phyloP scores from a whole-genome alignment of 768 basidiomycete genomes.

The Ephemerocybe angulata region DNA sequence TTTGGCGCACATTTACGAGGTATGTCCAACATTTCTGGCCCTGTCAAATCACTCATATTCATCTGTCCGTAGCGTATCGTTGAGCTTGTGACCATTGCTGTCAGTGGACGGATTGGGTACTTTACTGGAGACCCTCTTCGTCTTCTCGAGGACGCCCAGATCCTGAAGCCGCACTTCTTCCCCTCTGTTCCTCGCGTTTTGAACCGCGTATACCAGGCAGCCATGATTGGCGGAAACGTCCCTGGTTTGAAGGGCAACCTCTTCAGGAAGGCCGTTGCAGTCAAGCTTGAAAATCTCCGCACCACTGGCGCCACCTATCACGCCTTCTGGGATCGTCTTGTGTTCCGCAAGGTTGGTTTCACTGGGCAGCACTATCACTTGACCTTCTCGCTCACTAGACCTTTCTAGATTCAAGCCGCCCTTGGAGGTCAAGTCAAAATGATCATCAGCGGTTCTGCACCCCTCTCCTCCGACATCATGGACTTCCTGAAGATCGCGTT shows the following conservation, averaged over 20 bases:
- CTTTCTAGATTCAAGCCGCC: constrained; percentile 70
- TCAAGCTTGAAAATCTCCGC: constrained; percentile 69
- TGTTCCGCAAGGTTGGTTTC: constrained; percentile 82
- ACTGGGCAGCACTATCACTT: neutral
- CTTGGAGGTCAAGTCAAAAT: constrained; percentile 75
- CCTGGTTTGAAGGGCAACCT: constrained; percentile 80
- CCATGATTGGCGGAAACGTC: constrained; percentile 65
- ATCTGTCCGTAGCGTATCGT: constrained; percentile 56
- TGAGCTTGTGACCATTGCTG: constrained; percentile 53
- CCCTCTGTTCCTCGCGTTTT: constrained; percentile 85
- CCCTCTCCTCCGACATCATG: constrained; percentile 79
- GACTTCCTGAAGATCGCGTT: constrained; percentile 89
- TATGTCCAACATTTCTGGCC: constrained; percentile 23
- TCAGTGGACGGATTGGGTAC: constrained; percentile 76
- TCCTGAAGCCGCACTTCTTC: constrained; percentile 80
- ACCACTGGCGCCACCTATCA: constrained; percentile 71
- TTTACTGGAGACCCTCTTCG: constrained; percentile 84
- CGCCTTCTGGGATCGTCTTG: constrained; percentile 81
- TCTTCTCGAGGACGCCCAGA: constrained; percentile 86
- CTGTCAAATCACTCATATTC: no score
- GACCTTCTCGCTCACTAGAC: neutral
- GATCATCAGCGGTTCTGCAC: constrained; percentile 84
- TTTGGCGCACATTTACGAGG: constrained; percentile 87
- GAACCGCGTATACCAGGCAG: constrained; percentile 81
- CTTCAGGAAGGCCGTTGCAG: constrained; percentile 75